Evolutionary conservation across 371 early-diverging fungal genomes (phyloP), one percentile per base, ranked within the genome.

Genomic region (Funneliformis caledonium): DNA sequence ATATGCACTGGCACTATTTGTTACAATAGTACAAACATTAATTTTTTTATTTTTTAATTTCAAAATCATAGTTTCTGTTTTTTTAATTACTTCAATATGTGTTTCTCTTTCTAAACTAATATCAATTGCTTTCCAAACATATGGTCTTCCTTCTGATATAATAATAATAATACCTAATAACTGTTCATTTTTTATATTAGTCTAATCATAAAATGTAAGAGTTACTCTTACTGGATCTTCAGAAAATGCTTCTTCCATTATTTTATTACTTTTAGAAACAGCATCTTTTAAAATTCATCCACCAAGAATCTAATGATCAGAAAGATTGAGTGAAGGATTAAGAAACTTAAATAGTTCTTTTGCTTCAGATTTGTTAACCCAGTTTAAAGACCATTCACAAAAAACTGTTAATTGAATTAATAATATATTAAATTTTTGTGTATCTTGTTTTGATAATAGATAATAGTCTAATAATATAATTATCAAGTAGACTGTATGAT

Each of bases 81-180:
- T 75, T 19, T 56, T 12, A 14, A 75, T 75, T 14, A 75, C 75
- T 75, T 75, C 47, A 37, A 43, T 2, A 56, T 60, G 37, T 22
- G 37, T 75, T 60, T 75, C 62, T 9, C 61, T 14, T 75, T 75
- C 75, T n/a, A 37, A 60, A 37, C 75, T 75, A n/a, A 75, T 75
- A 43, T 75, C 45, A 19, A 75, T 37, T 33, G 60, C 75, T 26
- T 75, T 56, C n/a, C 61, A 75, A 6, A 75, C 75, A 43, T 60
- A 59, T 43, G 75, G 45, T 75, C 19, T 31, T 52, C 60, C 43
- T 22, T 74, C 42, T 47, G 60, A 74, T 59, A 10, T 59, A 2
- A 74, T 42, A 42, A 75, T 26, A 19, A 75, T 42, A 16, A n/a
- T 31, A 19, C 42, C 75, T 42, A 75, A 60, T 16, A 75, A 37